phyloP scores from a whole-genome alignment of 169 alveolate genomes.

The Plasmodium vinckei region DNA sequence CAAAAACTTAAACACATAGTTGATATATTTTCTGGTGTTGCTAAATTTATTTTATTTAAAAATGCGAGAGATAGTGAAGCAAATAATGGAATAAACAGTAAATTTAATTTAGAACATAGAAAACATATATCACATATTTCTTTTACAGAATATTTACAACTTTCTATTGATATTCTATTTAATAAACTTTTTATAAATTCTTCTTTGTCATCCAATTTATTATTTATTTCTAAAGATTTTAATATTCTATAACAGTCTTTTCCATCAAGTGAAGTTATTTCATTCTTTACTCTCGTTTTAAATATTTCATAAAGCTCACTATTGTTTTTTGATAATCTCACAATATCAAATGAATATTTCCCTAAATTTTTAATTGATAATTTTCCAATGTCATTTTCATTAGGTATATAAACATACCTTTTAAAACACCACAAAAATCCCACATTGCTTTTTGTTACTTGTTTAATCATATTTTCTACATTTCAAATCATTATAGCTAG shows the following conservation, averaged over 20 bases:
- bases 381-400: constrained; percentile 30
- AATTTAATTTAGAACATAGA: constrained; percentile 56
- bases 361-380: constrained; percentile 60
- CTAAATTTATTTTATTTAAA: constrained; percentile 68
- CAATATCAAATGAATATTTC: constrained; percentile 49
- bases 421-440: constrained; percentile 2
- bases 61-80: constrained; percentile 66
- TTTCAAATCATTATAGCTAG: not conserved
- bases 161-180: constrained; percentile 29
- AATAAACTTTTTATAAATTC: constrained; percentile 34
- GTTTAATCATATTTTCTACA: constrained; percentile 28
- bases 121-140: constrained; percentile 74
- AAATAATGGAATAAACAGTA: constrained; percentile 56
- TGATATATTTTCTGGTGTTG: constrained; percentile 51
- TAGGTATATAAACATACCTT: constrained; percentile 31
- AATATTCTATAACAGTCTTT: constrained; percentile 71
- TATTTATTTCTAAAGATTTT: constrained; percentile 65
- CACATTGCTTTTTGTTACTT: constrained; percentile 1
- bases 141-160: constrained; percentile 63
- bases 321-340: constrained; percentile 49
- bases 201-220: constrained; percentile 46
- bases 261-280: constrained; percentile 47
- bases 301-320: constrained; percentile 38
- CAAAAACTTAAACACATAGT: constrained; percentile 64
- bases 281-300: constrained; percentile 17